A percentile compares a stretch with the other conserved stretches of the same genome.
Conservation (phyloP, 805 yeast genomes). For the Komagataella ulmi region DNA sequence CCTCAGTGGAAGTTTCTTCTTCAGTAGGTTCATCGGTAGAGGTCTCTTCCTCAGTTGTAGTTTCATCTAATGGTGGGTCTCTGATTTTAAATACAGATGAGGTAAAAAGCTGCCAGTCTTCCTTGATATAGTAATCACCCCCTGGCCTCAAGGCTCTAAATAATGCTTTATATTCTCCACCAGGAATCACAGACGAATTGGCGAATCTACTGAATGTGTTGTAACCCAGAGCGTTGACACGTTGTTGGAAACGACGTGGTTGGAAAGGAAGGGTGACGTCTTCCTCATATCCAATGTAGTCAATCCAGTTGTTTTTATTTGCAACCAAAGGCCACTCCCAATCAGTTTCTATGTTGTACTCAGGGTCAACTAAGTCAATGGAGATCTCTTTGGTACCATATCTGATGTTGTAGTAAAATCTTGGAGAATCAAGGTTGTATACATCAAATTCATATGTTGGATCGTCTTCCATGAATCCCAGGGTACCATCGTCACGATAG, state of each 20-base stretch:
- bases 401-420: constrained; percentile 3
- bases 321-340: not conserved
- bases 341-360: constrained; percentile 5
- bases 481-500: not conserved
- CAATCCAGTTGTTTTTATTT: not conserved
- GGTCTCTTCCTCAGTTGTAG: not conserved
- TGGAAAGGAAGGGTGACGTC: not conserved
- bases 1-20: not conserved
- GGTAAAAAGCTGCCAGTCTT: constrained; percentile 6
- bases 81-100: constrained; percentile 2
- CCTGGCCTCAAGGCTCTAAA: constrained; percentile 4
- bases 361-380: constrained; percentile 5
- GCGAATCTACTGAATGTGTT: constrained; percentile 1
- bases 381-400: constrained; percentile 6
- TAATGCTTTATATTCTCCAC: constrained; percentile 4
- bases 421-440: constrained; percentile 1
- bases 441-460: not conserved
- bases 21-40: not conserved
- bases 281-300: not conserved
- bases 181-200: constrained; percentile 1
- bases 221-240: not conserved
- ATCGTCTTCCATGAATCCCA: not conserved
- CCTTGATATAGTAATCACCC: constrained; percentile 3
- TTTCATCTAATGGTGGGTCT: not conserved
- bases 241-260: not conserved